These are phyloP conservation scores for Harrya chromipes DNA, from an alignment of 768 basidiomycete genomes.

Conservation along the genomic window DNA sequence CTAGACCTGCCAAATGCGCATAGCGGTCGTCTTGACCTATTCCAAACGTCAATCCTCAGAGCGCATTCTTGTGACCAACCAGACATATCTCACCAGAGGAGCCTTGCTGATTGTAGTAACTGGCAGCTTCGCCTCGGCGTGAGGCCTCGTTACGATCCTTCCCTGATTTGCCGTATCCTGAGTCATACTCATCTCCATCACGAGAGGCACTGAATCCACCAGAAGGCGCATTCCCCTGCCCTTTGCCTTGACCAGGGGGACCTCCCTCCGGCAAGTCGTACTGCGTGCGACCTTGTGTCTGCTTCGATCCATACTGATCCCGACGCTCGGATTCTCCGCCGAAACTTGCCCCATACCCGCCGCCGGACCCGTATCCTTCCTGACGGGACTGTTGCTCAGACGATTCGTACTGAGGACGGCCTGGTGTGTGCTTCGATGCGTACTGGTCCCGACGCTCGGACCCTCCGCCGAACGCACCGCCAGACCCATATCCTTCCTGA, in stretches of 20 bases:
- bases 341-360: not conserved
- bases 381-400: conserved; percentile 5
- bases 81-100: conserved; percentile 2
- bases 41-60: conserved; percentile 2
- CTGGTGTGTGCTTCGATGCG: conserved; percentile 1
- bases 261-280: conserved; percentile 7
- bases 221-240: conserved; percentile 10
- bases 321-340: conserved; percentile 3
- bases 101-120: conserved; percentile 16
- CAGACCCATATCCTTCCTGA: too few relatives aligned
- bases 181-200: conserved; percentile 7
- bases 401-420: conserved; percentile 10
- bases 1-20: conserved; percentile 13
- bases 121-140: conserved; percentile 15
- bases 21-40: conserved; percentile 23
- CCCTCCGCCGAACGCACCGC: not conserved
- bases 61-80: not conserved
- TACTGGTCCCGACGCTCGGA: conserved; percentile 2
- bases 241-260: conserved; percentile 1
- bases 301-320: conserved; percentile 15
- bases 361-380: conserved; percentile 4
- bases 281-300: conserved; percentile 7
- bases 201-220: conserved; percentile 17
- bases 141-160: conserved; percentile 2
- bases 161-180: conserved; percentile 4